A percentile compares a stretch with the other conserved stretches of the same genome.
phyloP scores from a whole-genome alignment of 169 alveolate species.

The Theileria luwenshuni region DNA sequence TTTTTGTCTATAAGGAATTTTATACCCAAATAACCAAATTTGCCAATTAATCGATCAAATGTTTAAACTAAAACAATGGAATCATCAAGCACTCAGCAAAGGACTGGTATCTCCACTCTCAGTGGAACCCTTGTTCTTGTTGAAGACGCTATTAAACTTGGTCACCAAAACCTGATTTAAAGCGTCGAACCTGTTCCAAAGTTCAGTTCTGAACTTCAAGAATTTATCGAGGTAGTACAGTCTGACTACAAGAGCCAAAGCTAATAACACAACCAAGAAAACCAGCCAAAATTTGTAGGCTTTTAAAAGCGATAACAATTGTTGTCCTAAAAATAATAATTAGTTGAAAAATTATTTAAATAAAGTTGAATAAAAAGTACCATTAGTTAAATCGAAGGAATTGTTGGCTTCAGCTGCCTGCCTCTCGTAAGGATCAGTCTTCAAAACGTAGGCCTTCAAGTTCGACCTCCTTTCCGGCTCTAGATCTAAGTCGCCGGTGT shows the following conservation, averaged over 20 bases:
- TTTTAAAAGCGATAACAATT: neutral
- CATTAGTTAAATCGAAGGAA: neutral
- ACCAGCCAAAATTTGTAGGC: conserved; percentile 25
- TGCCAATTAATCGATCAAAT: no score
- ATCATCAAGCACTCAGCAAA: neutral
- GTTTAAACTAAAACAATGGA: no score
- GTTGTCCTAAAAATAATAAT: conserved; percentile 5
- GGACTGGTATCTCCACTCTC: conserved; percentile 14
- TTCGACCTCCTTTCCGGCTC: neutral
- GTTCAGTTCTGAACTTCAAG: conserved; percentile 17
- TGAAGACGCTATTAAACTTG: conserved; percentile 20
- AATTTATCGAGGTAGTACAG: conserved; percentile 24
- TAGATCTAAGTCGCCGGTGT: neutral
- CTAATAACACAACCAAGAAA: conserved; percentile 11
- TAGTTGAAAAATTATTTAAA: neutral
- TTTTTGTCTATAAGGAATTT: no score
- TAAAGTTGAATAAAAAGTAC: conserved; percentile 1
- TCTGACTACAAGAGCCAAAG: conserved; percentile 29
- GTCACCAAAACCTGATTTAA: conserved; percentile 19
- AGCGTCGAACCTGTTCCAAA: conserved; percentile 7
- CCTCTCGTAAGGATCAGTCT: neutral
- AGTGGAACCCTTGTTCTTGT: conserved; percentile 5
- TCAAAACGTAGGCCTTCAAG: conserved; percentile 12
- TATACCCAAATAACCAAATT: no score
- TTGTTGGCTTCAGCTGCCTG: neutral